Percentiles rank a stretch among this genome's conserved stretches.
Conservation (phyloP, 768 basidiomycete genomes). For the Dendrothele bispora region DNA sequence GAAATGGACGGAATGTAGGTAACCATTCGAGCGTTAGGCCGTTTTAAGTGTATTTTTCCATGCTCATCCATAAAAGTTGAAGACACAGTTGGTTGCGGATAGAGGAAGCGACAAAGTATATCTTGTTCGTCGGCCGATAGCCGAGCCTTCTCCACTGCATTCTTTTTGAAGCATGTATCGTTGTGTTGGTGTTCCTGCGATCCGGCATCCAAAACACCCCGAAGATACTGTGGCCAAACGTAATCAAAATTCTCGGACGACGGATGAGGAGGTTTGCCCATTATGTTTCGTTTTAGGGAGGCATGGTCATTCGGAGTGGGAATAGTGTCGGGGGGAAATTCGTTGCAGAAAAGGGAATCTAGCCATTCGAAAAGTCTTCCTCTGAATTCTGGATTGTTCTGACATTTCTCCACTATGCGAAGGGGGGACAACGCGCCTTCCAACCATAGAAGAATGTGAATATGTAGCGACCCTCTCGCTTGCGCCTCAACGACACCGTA, state of each 20-base stretch:
- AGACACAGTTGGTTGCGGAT: not conserved
- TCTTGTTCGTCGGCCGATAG: conserved; percentile 7
- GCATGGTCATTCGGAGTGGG: too few relatives aligned
- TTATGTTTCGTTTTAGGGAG: too few relatives aligned
- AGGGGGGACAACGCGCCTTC: too few relatives aligned
- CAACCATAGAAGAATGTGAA: too few relatives aligned
- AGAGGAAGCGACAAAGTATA: conserved; percentile 6
- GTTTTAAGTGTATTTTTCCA: not conserved
- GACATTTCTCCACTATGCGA: too few relatives aligned
- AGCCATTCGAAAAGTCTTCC: too few relatives aligned
- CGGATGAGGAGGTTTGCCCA: too few relatives aligned
- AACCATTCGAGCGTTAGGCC: not conserved
- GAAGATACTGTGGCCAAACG: not conserved
- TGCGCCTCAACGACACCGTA: conserved; percentile 29
- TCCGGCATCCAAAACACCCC: not conserved
- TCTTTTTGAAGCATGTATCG: conserved; percentile 11
- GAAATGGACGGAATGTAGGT: not conserved
- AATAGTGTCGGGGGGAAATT: too few relatives aligned
- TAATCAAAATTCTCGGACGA: too few relatives aligned
- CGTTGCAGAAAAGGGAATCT: too few relatives aligned
- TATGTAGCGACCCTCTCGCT: conserved; percentile 29
- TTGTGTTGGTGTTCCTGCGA: conserved; percentile 4
- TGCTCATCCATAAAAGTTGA: not conserved
- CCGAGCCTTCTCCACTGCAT: not conserved
- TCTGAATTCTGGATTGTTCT: too few relatives aligned